Conservation (phyloP, 257 asterid genomes). For the Nicotiana paniculata region DNA sequence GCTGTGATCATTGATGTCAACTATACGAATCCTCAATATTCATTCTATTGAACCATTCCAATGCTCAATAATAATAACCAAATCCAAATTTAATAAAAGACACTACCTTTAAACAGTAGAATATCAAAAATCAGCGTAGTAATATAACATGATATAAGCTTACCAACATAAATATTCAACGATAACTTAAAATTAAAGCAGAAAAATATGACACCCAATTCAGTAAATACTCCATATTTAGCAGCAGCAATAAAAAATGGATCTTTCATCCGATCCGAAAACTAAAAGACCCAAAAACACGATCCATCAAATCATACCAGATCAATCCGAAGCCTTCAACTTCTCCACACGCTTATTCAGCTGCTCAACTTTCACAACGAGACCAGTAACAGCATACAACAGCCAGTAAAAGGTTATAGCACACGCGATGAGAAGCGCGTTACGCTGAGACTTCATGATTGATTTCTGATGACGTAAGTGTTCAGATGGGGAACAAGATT, state of each 20-base stretch:
- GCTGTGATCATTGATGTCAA: no score
- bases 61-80: no score
- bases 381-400: conserved; percentile 58
- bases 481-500: conserved; percentile 65
- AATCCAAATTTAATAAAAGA: no score
- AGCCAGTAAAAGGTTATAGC: conserved; percentile 74
- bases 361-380: conserved; percentile 58
- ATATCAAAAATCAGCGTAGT: no score
- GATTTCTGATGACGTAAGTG: conserved; percentile 79
- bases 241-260: neutral
- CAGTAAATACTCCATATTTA: neutral
- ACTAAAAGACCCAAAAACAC: neutral
- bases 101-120: no score
- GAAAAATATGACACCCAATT: neutral
- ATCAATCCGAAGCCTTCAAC: conserved; percentile 52
- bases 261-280: neutral
- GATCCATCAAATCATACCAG: neutral
- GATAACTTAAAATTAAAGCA: neutral
- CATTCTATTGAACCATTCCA: no score
- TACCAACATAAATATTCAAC: neutral
- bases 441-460: conserved; percentile 71
- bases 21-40: no score
- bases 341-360: conserved; percentile 59
- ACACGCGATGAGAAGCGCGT: conserved; percentile 61
- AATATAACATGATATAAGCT: neutral